Percentiles rank a stretch among this genome's conserved stretches.
Conservation (phyloP, 202 grass and related monocot genomes). For the Bolboschoenoplectus hybrid region DNA sequence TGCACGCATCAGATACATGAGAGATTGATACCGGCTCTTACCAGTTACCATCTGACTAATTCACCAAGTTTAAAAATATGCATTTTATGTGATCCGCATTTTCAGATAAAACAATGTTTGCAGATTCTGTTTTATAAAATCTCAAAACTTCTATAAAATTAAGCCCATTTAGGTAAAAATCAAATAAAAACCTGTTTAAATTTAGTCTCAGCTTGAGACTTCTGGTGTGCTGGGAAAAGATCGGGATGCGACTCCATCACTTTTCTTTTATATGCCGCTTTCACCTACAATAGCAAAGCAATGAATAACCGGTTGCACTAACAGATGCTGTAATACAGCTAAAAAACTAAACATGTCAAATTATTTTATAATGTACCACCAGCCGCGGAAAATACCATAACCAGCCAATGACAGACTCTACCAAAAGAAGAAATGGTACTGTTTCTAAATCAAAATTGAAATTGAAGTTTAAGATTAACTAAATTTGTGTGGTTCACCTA, state of each 20-base stretch:
- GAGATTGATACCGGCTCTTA: not conserved
- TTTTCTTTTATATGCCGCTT: conserved; percentile 81
- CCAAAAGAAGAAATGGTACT: not conserved
- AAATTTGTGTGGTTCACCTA: not conserved
- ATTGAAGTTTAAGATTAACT: not conserved
- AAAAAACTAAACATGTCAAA: not conserved
- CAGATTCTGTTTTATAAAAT: not conserved
- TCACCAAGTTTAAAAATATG: not conserved
- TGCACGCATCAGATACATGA: not conserved
- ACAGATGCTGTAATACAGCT: conserved; percentile 28
- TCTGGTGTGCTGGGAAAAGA: conserved; percentile 59
- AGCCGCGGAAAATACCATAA: not conserved
- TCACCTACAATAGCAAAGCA: conserved; percentile 53
- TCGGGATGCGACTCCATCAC: conserved; percentile 82
- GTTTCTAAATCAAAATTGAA: not conserved
- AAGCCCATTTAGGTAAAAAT: not conserved
- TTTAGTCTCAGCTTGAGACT: conserved; percentile 70
- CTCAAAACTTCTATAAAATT: not conserved
- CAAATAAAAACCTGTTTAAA: conserved; percentile 64
- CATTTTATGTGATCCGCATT: not conserved
- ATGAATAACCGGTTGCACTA: not conserved
- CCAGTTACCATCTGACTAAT: not conserved
- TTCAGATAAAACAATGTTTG: not conserved
- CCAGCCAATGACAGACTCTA: not conserved
- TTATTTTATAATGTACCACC: not conserved